Conservation (phyloP, 1,139 yeast species). For the Taphrina pruni region DNA sequence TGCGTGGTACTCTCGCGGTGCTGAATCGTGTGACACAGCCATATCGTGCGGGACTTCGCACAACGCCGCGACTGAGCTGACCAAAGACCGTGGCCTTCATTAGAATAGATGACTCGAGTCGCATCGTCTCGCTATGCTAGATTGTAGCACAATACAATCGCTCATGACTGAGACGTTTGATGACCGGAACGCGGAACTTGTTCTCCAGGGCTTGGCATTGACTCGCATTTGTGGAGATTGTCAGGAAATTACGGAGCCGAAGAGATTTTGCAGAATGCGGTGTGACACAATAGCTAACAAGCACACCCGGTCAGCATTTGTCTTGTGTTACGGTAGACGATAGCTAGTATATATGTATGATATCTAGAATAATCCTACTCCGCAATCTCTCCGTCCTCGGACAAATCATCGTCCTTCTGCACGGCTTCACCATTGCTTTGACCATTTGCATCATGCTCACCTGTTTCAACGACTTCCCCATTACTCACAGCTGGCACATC, state of each 20-base stretch:
- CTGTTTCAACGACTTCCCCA: neutral
- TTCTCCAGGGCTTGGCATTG: no score
- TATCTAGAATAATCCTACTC: constrained; percentile 8
- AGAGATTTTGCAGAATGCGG: no score
- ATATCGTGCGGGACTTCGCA: no score
- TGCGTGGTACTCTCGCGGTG: neutral
- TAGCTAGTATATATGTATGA: neutral
- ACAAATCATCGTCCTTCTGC: constrained; percentile 17
- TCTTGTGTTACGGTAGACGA: neutral
- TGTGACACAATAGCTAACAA: no score
- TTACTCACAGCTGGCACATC: neutral
- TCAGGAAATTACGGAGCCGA: neutral
- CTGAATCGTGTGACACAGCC: neutral
- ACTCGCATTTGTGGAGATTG: neutral
- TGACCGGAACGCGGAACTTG: no score
- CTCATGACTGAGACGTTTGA: no score
- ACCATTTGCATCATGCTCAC: neutral
- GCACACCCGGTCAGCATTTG: neutral
- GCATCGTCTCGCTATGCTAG: no score
- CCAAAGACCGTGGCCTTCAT: no score
- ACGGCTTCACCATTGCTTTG: neutral
- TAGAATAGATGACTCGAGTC: no score
- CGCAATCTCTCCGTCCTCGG: constrained; percentile 40
- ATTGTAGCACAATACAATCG: no score
- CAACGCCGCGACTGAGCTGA: no score